A percentile compares a stretch with the other conserved stretches of the same genome.
phyloP scores from a whole-genome alignment of 2,329 filamentous ascomycete species.

The Madurella mycetomatis region DNA sequence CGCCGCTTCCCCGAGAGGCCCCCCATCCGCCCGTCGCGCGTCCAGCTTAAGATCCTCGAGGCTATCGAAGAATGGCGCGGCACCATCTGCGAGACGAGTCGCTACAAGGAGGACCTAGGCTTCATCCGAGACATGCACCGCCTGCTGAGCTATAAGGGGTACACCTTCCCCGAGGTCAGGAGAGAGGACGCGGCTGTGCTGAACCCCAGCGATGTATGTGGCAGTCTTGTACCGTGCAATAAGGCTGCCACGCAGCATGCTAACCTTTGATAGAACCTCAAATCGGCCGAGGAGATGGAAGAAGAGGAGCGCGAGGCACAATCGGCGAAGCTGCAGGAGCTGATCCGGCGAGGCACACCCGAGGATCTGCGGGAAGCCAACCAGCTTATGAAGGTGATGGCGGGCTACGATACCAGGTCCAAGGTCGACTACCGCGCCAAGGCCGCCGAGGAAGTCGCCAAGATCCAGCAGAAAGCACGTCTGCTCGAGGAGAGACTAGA shows the following conservation, averaged over 20 bases:
- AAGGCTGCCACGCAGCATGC: slow-evolving; percentile 5
- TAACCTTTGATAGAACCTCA: slow-evolving; percentile 65
- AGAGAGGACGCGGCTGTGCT: slow-evolving; percentile 92
- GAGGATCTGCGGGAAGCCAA: slow-evolving; percentile 96
- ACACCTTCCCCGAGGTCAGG: slow-evolving; percentile 87
- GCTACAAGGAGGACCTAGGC: slow-evolving; percentile 94
- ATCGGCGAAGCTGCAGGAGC: slow-evolving; percentile 94
- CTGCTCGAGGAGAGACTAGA: slow-evolving; percentile 90
- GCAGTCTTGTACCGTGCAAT: background rate
- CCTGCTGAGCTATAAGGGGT: slow-evolving; percentile 92
- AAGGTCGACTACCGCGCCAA: slow-evolving; percentile 98
- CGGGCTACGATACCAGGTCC: slow-evolving; percentile 88
- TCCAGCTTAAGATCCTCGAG: slow-evolving; percentile 90
- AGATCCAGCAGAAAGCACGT: slow-evolving; percentile 92
- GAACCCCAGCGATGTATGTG: slow-evolving; percentile 89
- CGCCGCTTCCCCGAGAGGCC: slow-evolving; percentile 92
- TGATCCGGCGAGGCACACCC: slow-evolving; percentile 86
- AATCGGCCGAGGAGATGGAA: slow-evolving; percentile 98
- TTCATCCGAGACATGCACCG: slow-evolving; percentile 98
- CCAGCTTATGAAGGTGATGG: slow-evolving; percentile 98
- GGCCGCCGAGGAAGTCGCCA: slow-evolving; percentile 88
- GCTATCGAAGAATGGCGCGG: slow-evolving; percentile 97
- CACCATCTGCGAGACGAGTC: slow-evolving; percentile 96
- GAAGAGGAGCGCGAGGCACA: slow-evolving; percentile 92
- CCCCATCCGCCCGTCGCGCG: slow-evolving; percentile 76